Base-by-base conservation (phyloP, 192 early-diverging fungal species). In the Cetraspora pellucida region DNA sequence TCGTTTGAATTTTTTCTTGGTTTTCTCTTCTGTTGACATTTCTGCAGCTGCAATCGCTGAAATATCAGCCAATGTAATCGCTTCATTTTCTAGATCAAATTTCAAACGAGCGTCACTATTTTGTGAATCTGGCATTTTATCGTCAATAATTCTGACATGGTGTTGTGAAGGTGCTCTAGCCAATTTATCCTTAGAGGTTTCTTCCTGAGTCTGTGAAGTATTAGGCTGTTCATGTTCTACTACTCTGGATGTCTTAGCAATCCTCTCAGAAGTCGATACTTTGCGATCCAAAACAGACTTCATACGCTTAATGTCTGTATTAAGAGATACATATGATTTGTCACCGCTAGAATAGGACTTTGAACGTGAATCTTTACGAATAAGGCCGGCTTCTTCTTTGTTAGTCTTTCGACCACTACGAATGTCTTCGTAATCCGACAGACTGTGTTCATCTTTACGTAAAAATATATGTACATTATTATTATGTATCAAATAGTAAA, bases 261-360 rank as follows among this genome's bases (percentile, higher is more conserved):
- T 61, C 21, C 83, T 78, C 16, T 83, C 83, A 54, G 85, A 87
- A 63, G 81, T 82, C 11, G 85, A 84, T 16, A 87, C 68, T 47
- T 87, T 87, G 7, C 83, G 76, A 67, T 87, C 85, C 66, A 87
- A 61, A 8, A 84, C 84, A n/a, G 88, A 88, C 71, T 88, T 89
- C 55, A 87, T 84, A 27, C 87, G 85, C 59, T 88, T 88, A 52
- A 89, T 87, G 65, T 89, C 88, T 9, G 85, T 75, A 72, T 88
- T 82, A 46, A 87, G 85, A 7, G 83, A 47, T 28, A 83, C 80
- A 59, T 81, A 84, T 16, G 68, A 58, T 31, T 79, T 82, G 49
- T 87, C 83, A 44, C 82, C 85, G 19, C 79, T 74, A 1, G 80
- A 83, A 73, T 85, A 85, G 16, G 84, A 85, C 74, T 85, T 85